Evolutionary conservation across 345 rosid genomes (phyloP).

Genomic region (Hirschfeldia incana): DNA sequence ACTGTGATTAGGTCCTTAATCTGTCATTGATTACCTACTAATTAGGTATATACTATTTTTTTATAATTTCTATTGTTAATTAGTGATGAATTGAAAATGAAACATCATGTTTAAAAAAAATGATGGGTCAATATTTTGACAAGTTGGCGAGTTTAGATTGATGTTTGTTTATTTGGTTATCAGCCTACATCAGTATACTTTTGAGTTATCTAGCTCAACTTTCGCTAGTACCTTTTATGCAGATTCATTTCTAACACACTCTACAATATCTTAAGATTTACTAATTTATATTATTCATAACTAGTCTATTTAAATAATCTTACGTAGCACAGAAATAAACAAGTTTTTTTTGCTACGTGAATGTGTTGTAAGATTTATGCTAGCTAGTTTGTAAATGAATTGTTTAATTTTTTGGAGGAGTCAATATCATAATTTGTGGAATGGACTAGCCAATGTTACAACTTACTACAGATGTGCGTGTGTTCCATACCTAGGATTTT

Average conservation of each 20-base stretch:
- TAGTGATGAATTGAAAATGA: neutral
- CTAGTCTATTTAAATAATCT: neutral
- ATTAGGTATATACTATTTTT: neutral
- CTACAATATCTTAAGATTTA: neutral
- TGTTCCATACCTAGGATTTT: neutral
- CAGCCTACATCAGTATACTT: neutral
- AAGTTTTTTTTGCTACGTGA: neutral
- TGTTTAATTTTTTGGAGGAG: neutral
- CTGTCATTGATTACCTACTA: conserved; percentile 21
- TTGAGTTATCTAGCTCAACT: neutral
- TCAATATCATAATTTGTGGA: too few species aligned
- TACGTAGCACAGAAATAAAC: neutral
- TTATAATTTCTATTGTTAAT: neutral
- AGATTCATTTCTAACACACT: neutral
- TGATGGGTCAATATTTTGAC: neutral
- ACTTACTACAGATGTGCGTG: neutral
- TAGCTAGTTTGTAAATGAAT: too few species aligned
- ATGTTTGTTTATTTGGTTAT: neutral
- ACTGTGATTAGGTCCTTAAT: conserved; percentile 16
- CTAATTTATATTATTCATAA: neutral
- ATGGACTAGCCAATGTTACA: neutral
- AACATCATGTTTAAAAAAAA: neutral
- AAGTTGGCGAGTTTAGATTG: neutral
- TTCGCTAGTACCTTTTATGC: neutral
- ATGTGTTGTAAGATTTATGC: neutral